Conservation (phyloP, 305 asterid species). For the Plantago lanceolata region DNA sequence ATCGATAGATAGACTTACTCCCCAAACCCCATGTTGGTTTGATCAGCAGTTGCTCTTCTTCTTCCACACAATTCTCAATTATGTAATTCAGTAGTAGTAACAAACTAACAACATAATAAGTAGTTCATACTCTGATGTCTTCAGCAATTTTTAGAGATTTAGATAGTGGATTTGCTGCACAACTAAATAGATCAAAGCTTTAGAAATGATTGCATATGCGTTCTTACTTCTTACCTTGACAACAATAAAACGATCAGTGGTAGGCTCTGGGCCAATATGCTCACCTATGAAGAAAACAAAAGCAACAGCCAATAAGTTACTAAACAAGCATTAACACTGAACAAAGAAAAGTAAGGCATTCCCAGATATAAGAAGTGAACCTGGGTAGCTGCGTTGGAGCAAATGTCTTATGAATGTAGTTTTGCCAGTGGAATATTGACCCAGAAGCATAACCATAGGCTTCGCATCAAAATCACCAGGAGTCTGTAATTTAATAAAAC, state of each 20-base stretch:
- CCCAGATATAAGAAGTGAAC: conserved; percentile 29
- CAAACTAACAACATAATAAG: no score
- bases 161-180: no score
- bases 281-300: conserved; percentile 51
- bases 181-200: no score
- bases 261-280: conserved; percentile 97
- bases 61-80: no score
- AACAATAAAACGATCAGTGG: conserved; percentile 84
- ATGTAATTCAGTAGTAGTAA: no score
- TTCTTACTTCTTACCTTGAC: conserved; percentile 76
- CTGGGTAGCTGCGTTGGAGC: conserved; percentile 78
- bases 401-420: conserved; percentile 88
- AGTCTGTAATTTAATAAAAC: conserved; percentile 39
- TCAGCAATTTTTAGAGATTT: no score
- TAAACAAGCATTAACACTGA: conserved; percentile 12
- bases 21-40: no score
- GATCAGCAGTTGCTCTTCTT: no score
- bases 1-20: no score
- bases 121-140: no score
- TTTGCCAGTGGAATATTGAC: conserved; percentile 95
- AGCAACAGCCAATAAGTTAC: conserved; percentile 1
- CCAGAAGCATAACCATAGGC: conserved; percentile 98
- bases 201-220: neutral
- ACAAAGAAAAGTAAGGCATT: neutral
- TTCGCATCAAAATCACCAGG: conserved; percentile 85